Percentiles rank a stretch among this genome's conserved stretches.
These are phyloP conservation scores for Alloascoidea hylecoeti DNA, from an alignment of 805 yeast species.

Conservation along the genomic window DNA sequence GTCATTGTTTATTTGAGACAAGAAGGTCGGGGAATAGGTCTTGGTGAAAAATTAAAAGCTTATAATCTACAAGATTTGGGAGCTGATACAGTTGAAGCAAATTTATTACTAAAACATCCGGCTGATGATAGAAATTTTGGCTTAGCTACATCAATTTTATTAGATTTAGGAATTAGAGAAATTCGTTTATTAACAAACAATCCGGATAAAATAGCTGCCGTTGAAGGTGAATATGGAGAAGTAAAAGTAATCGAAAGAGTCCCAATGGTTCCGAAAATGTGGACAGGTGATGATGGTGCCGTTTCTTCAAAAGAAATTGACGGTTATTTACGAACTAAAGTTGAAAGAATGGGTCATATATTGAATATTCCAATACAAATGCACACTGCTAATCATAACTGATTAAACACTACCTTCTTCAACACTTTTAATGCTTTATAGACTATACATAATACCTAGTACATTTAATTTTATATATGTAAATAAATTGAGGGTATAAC, in stretches of 20 bases:
- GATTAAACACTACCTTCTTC: no score
- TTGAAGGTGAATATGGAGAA: constrained; percentile 69
- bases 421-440: no score
- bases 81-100: constrained; percentile 97
- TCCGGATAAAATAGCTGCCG: constrained; percentile 92
- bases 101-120: constrained; percentile 83
- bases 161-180: constrained; percentile 63
- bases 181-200: constrained; percentile 82
- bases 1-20: constrained; percentile 92
- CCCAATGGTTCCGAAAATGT: constrained; percentile 94
- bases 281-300: constrained; percentile 58
- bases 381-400: background rate
- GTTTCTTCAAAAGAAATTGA: constrained; percentile 79
- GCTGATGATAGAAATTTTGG: constrained; percentile 95
- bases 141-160: constrained; percentile 82
- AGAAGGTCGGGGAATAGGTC: constrained; percentile 97
- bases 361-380: constrained; percentile 25
- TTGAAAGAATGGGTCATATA: constrained; percentile 95
- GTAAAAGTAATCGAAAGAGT: constrained; percentile 77
- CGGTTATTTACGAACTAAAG: constrained; percentile 85
- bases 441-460: no score
- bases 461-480: no score
- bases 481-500: no score
- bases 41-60: constrained; percentile 95
- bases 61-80: constrained; percentile 95